Percentiles rank a stretch among this genome's conserved stretches.
Conservation (phyloP, 192 early-diverging fungal genomes). For the Helicostylum pulchrum region DNA sequence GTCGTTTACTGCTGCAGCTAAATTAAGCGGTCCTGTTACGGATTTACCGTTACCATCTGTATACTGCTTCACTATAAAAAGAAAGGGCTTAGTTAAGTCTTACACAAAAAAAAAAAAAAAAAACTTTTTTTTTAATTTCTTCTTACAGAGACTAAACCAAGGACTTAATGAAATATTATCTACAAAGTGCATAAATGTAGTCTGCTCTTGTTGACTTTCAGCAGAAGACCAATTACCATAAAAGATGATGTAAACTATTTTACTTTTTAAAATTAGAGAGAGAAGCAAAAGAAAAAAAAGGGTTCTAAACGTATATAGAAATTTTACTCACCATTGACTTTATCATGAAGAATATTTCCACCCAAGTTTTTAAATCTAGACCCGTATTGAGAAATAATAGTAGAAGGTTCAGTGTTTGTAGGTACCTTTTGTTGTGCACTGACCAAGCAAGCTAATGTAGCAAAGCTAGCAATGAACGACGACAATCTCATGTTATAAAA, state of each 20-base stretch:
- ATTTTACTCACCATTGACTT: constrained; percentile 32
- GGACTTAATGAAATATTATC: constrained; percentile 22
- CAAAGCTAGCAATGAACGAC: background rate
- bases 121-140: background rate
- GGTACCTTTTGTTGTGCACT: constrained; percentile 8
- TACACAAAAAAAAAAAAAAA: background rate
- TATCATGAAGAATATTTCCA: constrained; percentile 26
- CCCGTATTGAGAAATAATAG: constrained; percentile 18
- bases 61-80: constrained; percentile 28
- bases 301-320: background rate
- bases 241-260: constrained; percentile 35
- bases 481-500: background rate
- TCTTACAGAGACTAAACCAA: constrained; percentile 32
- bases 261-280: background rate
- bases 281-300: background rate
- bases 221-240: constrained; percentile 34
- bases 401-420: background rate
- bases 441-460: constrained; percentile 2
- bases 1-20: constrained; percentile 31
- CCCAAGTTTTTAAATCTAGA: constrained; percentile 19
- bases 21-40: constrained; percentile 36
- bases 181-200: constrained; percentile 26
- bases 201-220: constrained; percentile 17
- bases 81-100: background rate
- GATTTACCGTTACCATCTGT: constrained; percentile 25